These are phyloP conservation scores for Arthrinium puccinioides DNA, from an alignment of 2,329 filamentous ascomycete species.

Conservation along the genomic window DNA sequence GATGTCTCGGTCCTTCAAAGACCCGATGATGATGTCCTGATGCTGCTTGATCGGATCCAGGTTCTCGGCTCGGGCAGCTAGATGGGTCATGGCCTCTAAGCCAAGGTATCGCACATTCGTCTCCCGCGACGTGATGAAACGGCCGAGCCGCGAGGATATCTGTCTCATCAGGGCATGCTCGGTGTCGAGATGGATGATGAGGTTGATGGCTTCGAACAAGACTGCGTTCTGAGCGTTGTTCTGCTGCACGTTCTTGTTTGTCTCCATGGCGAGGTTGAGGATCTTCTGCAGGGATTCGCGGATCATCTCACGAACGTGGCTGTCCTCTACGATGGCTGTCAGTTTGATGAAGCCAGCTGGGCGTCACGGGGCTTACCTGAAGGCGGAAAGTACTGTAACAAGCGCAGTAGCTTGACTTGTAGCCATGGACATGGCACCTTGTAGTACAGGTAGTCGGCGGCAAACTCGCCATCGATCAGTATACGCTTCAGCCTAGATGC, in stretches of 20 bases:
- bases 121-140: slow-evolving; percentile 93
- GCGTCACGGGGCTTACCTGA: slow-evolving; percentile 53
- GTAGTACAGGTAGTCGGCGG: slow-evolving; percentile 93
- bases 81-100: slow-evolving; percentile 94
- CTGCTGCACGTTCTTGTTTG: slow-evolving; percentile 97
- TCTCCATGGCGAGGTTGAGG: slow-evolving; percentile 82
- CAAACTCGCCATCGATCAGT: slow-evolving; percentile 82
- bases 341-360: neutral
- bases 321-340: slow-evolving; percentile 56
- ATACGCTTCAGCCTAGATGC: slow-evolving; percentile 84
- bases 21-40: slow-evolving; percentile 91
- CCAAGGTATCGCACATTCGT: slow-evolving; percentile 96
- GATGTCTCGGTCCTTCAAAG: slow-evolving; percentile 90
- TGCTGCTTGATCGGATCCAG: slow-evolving; percentile 97
- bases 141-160: slow-evolving; percentile 82
- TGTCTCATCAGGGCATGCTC: slow-evolving; percentile 94
- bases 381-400: slow-evolving; percentile 93
- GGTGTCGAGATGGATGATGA: slow-evolving; percentile 95
- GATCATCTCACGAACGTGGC: slow-evolving; percentile 84
- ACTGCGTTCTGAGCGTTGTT: slow-evolving; percentile 99
- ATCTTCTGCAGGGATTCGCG: slow-evolving; percentile 88
- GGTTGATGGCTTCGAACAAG: slow-evolving; percentile 95
- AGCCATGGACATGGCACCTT: slow-evolving; percentile 99
- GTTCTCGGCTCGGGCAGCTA: slow-evolving; percentile 88
- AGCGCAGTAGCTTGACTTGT: slow-evolving; percentile 84